Conservation (phyloP, 768 basidiomycete genomes). For the Leccinum broughii region DNA sequence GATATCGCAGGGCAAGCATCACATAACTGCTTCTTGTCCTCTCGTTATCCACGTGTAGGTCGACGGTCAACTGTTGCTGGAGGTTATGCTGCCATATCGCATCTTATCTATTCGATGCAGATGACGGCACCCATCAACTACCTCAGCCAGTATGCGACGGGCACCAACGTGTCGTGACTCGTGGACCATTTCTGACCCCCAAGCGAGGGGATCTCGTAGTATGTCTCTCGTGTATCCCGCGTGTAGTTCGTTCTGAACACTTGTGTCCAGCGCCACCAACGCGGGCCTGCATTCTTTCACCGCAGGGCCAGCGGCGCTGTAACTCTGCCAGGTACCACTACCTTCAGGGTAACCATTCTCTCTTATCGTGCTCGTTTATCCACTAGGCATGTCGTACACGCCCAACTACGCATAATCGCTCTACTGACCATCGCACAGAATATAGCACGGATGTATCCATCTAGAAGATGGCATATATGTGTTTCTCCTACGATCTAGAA, state of each 20-base stretch:
- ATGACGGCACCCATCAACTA: slow-evolving; percentile 46
- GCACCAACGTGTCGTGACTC: slow-evolving; percentile 44
- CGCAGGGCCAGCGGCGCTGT: slow-evolving; percentile 46
- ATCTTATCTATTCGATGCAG: slow-evolving; percentile 60
- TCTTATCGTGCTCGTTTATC: slow-evolving; percentile 52
- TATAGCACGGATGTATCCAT: slow-evolving; percentile 51
- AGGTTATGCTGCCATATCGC: slow-evolving; percentile 60
- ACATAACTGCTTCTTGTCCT: background rate
- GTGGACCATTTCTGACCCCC: slow-evolving; percentile 62
- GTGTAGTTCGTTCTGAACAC: background rate
- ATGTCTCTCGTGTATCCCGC: slow-evolving; percentile 23
- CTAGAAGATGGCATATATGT: slow-evolving; percentile 38
- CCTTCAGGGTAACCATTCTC: slow-evolving; percentile 52
- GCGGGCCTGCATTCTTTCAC: slow-evolving; percentile 42
- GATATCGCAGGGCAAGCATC: background rate
- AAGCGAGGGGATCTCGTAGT: slow-evolving; percentile 64
- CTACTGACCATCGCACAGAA: slow-evolving; percentile 39
- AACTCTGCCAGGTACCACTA: slow-evolving; percentile 44
- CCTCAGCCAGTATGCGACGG: slow-evolving; percentile 41
- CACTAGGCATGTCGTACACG: slow-evolving; percentile 51
- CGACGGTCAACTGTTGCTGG: slow-evolving; percentile 71
- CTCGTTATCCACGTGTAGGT: background rate
- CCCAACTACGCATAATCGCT: background rate
- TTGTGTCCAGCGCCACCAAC: slow-evolving; percentile 51
- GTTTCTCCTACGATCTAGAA: slow-evolving; percentile 36